These are phyloP conservation scores for Verticillium zaregamsianum DNA, from an alignment of 2,329 filamentous ascomycete species.

Conservation along the genomic window DNA sequence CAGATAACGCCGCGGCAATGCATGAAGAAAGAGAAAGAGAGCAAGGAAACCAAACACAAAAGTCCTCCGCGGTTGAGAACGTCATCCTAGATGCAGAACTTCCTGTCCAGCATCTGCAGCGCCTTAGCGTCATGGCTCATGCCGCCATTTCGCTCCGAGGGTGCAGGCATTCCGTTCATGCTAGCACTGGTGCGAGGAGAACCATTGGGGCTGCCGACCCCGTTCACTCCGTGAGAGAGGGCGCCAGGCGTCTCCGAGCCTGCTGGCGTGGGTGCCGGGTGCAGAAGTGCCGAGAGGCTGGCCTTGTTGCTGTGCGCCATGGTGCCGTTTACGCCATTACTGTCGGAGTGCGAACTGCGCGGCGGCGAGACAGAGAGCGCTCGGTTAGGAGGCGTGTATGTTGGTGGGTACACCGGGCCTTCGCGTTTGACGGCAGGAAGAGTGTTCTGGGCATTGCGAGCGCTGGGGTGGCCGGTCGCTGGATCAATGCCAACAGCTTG, in stretches of 20 bases:
- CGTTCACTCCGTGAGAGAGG: constrained; percentile 28
- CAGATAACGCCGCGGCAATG: background rate
- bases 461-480: constrained; percentile 29
- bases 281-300: constrained; percentile 46
- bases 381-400: constrained; percentile 38
- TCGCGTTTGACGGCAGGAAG: constrained; percentile 37
- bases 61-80: background rate
- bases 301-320: constrained; percentile 31
- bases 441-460: constrained; percentile 36
- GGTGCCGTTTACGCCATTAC: constrained; percentile 10
- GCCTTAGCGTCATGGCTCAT: constrained; percentile 60
- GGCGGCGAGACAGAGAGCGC: constrained; percentile 45
- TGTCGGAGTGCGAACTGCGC: constrained; percentile 33
- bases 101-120: constrained; percentile 60
- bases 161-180: constrained; percentile 48
- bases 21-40: background rate
- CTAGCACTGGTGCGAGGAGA: constrained; percentile 42
- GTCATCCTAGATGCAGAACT: constrained; percentile 35
- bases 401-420: constrained; percentile 14
- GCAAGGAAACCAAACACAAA: background rate
- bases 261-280: constrained; percentile 36
- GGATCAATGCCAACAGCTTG: background rate
- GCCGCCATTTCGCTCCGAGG: constrained; percentile 48
- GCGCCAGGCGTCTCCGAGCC: background rate
- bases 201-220: constrained; percentile 37